phyloP scores from a whole-genome alignment of 208 protist species.

The Acanthamoeba culbertsoni region DNA sequence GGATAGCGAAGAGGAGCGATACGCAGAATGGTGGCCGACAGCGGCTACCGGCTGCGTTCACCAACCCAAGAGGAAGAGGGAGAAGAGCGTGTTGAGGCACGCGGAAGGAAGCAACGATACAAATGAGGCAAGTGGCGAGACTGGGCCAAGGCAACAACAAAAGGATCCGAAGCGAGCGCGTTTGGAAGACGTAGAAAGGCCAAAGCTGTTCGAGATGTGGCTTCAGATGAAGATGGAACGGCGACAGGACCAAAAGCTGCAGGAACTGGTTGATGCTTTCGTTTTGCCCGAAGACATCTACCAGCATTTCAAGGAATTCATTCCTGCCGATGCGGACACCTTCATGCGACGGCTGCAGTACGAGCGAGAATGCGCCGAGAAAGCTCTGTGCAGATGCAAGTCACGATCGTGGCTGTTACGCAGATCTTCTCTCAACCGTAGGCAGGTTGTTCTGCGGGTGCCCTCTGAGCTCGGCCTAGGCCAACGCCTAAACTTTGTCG shows the following conservation, averaged over 20 bases:
- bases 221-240: conserved; percentile 6
- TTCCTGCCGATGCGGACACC: not conserved
- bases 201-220: conserved; percentile 4
- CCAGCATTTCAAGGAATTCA: conserved; percentile 9
- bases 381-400: not conserved
- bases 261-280: not conserved
- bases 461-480: not conserved
- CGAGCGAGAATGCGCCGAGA: not conserved
- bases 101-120: not conserved
- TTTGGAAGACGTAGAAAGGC: not conserved
- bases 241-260: not conserved
- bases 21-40: not conserved
- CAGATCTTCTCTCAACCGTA: not conserved
- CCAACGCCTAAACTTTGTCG: not conserved
- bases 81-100: not conserved
- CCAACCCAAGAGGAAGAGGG: not conserved
- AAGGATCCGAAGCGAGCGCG: not conserved
- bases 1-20: not conserved
- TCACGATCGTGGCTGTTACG: not conserved
- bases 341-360: conserved; percentile 27
- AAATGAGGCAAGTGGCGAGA: not conserved
- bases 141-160: not conserved
- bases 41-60: not conserved
- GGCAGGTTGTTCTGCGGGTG: not conserved
- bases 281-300: conserved; percentile 8